These are phyloP conservation scores for Neurospora sp. DNA, from an alignment of 495 filamentous ascomycete genomes.

Conservation along the genomic window DNA sequence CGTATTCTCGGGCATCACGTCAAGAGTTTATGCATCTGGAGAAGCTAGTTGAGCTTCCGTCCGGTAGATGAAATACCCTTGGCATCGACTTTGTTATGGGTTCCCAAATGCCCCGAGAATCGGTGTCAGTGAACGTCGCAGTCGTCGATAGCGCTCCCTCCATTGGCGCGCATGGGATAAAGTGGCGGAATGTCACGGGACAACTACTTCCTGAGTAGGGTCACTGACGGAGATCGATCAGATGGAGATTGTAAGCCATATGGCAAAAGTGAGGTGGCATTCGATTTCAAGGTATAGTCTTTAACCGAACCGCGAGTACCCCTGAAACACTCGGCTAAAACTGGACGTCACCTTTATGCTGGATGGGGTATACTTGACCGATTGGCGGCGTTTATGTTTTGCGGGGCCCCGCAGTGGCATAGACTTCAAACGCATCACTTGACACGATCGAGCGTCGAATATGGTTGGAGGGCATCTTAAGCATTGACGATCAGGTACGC, in stretches of 20 bases:
- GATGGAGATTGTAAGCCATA: slow-evolving; percentile 3
- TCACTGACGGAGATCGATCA: neutral
- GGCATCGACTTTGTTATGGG: slow-evolving; percentile 4
- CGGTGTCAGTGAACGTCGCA: neutral
- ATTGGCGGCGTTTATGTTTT: slow-evolving; percentile 1
- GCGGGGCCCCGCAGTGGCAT: slow-evolving; percentile 3
- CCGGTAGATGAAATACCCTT: slow-evolving; percentile 2
- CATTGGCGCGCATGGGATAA: slow-evolving; percentile 8
- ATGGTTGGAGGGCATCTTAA: neutral
- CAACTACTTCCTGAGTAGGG: neutral
- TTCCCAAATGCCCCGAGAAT: neutral
- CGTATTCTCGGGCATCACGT: neutral
- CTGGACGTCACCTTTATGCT: neutral
- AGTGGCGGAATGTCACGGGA: neutral
- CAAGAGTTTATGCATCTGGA: neutral
- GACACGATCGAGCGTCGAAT: neutral
- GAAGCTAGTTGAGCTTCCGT: neutral
- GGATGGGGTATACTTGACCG: neutral
- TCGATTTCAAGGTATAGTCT: neutral
- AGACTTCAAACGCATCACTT: neutral
- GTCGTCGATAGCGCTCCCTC: neutral
- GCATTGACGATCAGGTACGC: neutral
- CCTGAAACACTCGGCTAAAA: slow-evolving; percentile 7
- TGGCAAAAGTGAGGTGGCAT: slow-evolving; percentile 5
- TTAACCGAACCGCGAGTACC: slow-evolving; percentile 5